phyloP scores from a whole-genome alignment of 2,329 filamentous ascomycete species.

The Ophiostoma quercus region DNA sequence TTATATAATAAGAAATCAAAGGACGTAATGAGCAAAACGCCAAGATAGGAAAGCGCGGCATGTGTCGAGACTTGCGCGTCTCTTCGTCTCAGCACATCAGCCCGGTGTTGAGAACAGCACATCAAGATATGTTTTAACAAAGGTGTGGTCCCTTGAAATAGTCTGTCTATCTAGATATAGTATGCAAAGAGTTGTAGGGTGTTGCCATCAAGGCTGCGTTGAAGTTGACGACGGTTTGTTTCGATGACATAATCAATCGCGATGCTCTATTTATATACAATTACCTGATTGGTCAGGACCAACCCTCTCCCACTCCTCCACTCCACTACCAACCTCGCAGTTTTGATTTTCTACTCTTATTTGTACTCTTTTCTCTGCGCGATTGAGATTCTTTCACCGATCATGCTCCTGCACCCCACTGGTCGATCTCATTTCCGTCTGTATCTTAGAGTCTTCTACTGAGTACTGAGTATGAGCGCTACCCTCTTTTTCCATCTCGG shows the following conservation, averaged over 20 bases:
- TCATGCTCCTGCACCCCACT: not conserved
- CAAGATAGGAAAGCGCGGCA: not conserved
- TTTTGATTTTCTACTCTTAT: not conserved
- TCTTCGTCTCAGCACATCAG: not conserved
- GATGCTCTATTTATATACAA: not conserved
- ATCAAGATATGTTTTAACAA: no score
- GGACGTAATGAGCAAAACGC: not conserved
- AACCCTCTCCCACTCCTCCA: not conserved
- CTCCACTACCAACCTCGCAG: not conserved
- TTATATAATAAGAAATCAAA: not conserved
- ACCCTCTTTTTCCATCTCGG: constrained; percentile 1
- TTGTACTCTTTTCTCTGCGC: no score
- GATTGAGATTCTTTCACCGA: not conserved
- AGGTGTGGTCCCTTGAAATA: no score
- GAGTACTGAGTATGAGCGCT: no score
- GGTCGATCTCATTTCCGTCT: not conserved
- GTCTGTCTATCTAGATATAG: not conserved
- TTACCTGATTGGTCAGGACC: not conserved
- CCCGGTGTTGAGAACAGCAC: no score
- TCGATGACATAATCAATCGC: not conserved
- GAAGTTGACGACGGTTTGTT: not conserved
- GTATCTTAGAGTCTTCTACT: not conserved
- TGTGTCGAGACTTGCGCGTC: not conserved
- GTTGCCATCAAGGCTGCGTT: not conserved
- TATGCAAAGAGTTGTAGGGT: not conserved